phyloP scores from a whole-genome alignment of 129 eudicot species.

The Tanacetum coccineum region DNA sequence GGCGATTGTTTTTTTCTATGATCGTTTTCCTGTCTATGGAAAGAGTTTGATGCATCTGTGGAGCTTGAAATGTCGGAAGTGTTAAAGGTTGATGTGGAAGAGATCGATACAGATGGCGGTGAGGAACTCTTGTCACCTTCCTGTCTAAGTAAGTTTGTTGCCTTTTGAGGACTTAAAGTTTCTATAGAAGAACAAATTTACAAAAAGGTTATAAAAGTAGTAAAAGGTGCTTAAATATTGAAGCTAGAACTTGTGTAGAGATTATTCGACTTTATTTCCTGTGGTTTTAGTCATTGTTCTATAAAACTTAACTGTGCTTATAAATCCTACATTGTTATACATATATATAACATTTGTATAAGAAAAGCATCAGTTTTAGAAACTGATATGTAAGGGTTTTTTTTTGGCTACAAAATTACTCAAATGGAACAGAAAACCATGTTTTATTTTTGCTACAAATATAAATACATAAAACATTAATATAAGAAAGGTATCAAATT shows the following conservation, averaged over 20 bases:
- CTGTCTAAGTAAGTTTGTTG: slow-evolving; percentile 11
- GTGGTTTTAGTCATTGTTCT: too few species aligned
- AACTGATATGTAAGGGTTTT: too few species aligned
- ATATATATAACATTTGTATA: too few species aligned
- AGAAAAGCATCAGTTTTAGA: too few species aligned
- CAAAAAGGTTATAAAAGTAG: not conserved
- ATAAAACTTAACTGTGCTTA: not conserved
- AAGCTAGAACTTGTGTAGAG: not conserved
- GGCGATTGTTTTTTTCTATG: not conserved
- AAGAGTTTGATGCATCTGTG: slow-evolving; percentile 14
- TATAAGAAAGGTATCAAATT: too few species aligned
- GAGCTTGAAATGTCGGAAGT: slow-evolving; percentile 33
- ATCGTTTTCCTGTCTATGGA: slow-evolving; percentile 16
- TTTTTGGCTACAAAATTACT: too few species aligned
- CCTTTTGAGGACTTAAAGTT: slow-evolving; percentile 27
- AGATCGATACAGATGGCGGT: slow-evolving; percentile 8
- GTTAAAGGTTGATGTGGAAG: slow-evolving; percentile 33
- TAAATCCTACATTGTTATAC: not conserved
- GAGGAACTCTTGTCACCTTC: slow-evolving; percentile 21
- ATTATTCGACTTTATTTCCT: not conserved
- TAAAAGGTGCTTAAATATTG: not conserved
- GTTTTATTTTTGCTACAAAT: too few species aligned
- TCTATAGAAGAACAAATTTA: slow-evolving; percentile 26
- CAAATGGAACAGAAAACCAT: too few species aligned
- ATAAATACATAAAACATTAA: too few species aligned